Conservation (phyloP, 352 stramenopile species). For the Globisporangium nagaii region DNA sequence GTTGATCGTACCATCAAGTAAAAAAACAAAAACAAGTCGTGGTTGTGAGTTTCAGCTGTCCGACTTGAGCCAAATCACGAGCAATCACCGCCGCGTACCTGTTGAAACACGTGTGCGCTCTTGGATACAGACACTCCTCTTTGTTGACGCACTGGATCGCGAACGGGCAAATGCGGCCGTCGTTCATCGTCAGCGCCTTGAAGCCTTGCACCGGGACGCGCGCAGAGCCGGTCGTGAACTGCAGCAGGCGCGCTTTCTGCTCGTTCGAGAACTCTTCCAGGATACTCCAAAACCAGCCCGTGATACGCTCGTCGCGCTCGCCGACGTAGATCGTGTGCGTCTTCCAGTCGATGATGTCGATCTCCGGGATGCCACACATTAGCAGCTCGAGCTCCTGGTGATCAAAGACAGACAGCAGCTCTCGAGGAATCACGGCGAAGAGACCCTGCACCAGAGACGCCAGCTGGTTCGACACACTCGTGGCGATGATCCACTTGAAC, state of each 20-base stretch:
- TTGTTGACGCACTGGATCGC: slow-evolving; percentile 80
- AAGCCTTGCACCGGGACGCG: slow-evolving; percentile 90
- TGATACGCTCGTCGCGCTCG: slow-evolving; percentile 83
- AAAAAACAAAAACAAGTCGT: too few species aligned
- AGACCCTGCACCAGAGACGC: slow-evolving; percentile 94
- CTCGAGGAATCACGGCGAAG: slow-evolving; percentile 94
- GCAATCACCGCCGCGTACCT: slow-evolving; percentile 31
- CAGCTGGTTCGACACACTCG: slow-evolving; percentile 83
- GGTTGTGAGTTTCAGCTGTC: too few species aligned
- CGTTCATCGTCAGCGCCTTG: slow-evolving; percentile 86
- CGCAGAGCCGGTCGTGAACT: slow-evolving; percentile 97
- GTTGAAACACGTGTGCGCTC: slow-evolving; percentile 86
- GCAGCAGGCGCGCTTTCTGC: slow-evolving; percentile 94
- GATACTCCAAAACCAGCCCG: slow-evolving; percentile 97
- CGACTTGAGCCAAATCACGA: too few species aligned
- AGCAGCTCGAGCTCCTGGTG: slow-evolving; percentile 96
- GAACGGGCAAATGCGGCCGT: slow-evolving; percentile 83
- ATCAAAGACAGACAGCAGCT: slow-evolving; percentile 95
- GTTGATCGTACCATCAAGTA: not conserved
- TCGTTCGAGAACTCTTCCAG: slow-evolving; percentile 92
- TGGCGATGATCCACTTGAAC: slow-evolving; percentile 83
- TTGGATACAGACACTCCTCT: slow-evolving; percentile 77
- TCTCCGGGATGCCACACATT: slow-evolving; percentile 97
- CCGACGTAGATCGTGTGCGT: slow-evolving; percentile 95
- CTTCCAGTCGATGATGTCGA: slow-evolving; percentile 95